phyloP scores from a whole-genome alignment of 306 rosid species.

The Quercus wislizeni region DNA sequence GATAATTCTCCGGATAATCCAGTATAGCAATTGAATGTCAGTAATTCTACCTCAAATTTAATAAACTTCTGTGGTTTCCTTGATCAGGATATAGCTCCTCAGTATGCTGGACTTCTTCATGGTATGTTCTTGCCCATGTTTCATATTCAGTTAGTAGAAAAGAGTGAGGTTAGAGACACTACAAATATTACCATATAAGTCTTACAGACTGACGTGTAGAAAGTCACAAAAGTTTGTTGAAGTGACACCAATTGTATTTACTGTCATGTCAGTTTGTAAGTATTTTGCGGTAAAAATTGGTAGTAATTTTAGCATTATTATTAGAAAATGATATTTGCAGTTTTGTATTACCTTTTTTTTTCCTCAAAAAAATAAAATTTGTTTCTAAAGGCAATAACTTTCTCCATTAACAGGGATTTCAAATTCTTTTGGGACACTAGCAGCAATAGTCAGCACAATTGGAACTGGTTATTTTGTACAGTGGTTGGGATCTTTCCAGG shows the following conservation, averaged over 20 bases:
- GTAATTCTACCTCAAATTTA: background rate
- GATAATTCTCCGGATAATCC: background rate
- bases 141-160: background rate
- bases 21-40: background rate
- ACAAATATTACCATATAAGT: no score
- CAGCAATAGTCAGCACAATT: conserved; percentile 92
- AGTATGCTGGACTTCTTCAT: conserved; percentile 81
- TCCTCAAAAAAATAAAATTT: background rate
- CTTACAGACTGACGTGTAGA: no score
- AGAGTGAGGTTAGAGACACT: no score
- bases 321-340: no score
- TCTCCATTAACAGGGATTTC: conserved; percentile 58
- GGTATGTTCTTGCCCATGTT: conserved; percentile 42
- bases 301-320: no score
- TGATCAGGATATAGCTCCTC: conserved; percentile 92
- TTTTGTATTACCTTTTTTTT: background rate
- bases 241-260: background rate
- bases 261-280: no score
- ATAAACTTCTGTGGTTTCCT: conserved; percentile 14
- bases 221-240: no score
- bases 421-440: conserved; percentile 81
- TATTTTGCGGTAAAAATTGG: no score
- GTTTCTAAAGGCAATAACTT: background rate
- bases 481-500: conserved; percentile 91
- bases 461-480: conserved; percentile 95